Evolutionary conservation across 257 asterid genomes (phyloP).

Genomic region (Nicotiana noctiflora): DNA sequence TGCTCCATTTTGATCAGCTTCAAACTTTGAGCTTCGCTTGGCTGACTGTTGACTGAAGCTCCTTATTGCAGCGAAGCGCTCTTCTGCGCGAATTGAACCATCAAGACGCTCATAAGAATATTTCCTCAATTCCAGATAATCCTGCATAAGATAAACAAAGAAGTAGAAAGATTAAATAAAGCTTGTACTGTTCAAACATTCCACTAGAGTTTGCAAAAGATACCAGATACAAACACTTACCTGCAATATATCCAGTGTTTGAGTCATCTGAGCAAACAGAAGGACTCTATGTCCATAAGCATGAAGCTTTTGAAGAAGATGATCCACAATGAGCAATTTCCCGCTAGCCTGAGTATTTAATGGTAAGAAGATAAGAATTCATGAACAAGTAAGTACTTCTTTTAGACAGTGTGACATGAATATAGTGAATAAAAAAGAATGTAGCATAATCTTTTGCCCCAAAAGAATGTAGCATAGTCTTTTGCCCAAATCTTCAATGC

Average conservation of each 20-base stretch:
- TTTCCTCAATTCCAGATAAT: conserved; percentile 73
- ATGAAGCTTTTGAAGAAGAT: conserved; percentile 66
- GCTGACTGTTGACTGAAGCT: conserved; percentile 57
- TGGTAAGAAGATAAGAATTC: background rate
- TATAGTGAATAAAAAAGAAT: background rate
- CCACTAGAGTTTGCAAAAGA: background rate
- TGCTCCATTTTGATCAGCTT: conserved; percentile 31
- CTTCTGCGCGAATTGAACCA: conserved; percentile 94
- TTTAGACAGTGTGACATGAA: background rate
- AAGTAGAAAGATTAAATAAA: background rate
- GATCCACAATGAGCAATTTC: conserved; percentile 74
- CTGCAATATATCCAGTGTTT: conserved; percentile 87
- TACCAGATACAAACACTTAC: conserved; percentile 24
- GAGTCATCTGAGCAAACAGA: conserved; percentile 95
- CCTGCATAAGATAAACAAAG: conserved; percentile 37
- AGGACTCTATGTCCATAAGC: conserved; percentile 70
- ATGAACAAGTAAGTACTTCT: background rate
- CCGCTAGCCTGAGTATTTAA: conserved; percentile 67
- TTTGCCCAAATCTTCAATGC: background rate
- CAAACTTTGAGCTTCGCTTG: conserved; percentile 21
- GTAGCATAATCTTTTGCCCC: background rate
- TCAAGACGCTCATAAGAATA: conserved; percentile 95
- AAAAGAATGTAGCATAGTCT: background rate
- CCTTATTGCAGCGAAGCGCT: conserved; percentile 93
- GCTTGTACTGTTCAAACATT: background rate